Evolutionary conservation across 805 yeast species (phyloP).

Genomic region (Komagataella pastoris): DNA sequence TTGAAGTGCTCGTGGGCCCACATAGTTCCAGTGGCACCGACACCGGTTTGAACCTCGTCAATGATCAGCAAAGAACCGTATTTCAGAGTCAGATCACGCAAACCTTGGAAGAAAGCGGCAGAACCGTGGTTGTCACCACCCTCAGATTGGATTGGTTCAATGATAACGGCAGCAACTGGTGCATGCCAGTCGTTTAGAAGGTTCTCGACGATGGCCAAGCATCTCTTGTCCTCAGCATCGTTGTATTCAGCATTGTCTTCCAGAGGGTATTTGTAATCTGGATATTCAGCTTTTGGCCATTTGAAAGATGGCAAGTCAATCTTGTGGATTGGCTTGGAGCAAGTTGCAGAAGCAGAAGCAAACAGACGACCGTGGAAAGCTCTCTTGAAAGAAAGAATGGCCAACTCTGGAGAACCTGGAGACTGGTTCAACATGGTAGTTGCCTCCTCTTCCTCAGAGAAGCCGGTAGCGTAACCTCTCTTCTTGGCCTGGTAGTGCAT

Average conservation of each 20-base stretch:
- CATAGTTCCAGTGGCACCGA: slow-evolving; percentile 58
- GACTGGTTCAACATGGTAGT: slow-evolving; percentile 35
- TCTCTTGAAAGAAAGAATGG: slow-evolving; percentile 36
- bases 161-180: slow-evolving; percentile 36
- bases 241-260: slow-evolving; percentile 45
- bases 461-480: slow-evolving; percentile 30
- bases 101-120: slow-evolving; percentile 43
- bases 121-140: slow-evolving; percentile 71
- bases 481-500: slow-evolving; percentile 45
- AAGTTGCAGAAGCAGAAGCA: slow-evolving; percentile 40
- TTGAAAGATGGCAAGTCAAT: slow-evolving; percentile 46
- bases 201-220: slow-evolving; percentile 29
- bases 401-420: slow-evolving; percentile 42
- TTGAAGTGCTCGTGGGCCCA: slow-evolving; percentile 68
- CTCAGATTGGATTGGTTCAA: slow-evolving; percentile 59
- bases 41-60: slow-evolving; percentile 68
- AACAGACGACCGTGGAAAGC: slow-evolving; percentile 47
- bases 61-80: slow-evolving; percentile 47
- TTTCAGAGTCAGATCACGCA: slow-evolving; percentile 46
- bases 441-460: slow-evolving; percentile 29
- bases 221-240: slow-evolving; percentile 30
- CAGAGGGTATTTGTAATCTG: slow-evolving; percentile 74
- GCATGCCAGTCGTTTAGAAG: slow-evolving; percentile 24
- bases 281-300: slow-evolving; percentile 58
- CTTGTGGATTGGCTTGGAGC: slow-evolving; percentile 45